A percentile compares a stretch with the other conserved stretches of the same genome.
Evolutionary conservation across 2,329 filamentous ascomycete genomes (phyloP).

Genomic region (Myriosclerotinia curreyana): DNA sequence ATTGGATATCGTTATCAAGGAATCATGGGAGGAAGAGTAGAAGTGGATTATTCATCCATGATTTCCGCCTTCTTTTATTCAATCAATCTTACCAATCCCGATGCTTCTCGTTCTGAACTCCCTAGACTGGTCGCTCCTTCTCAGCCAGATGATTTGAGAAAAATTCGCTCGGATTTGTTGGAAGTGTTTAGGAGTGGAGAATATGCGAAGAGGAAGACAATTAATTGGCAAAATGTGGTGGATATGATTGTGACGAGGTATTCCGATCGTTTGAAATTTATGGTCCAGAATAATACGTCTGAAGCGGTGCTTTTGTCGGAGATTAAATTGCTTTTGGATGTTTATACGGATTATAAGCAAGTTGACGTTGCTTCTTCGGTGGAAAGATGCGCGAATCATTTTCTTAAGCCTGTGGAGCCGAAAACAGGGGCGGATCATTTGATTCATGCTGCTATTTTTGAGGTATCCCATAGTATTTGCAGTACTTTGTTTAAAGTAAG

Average conservation of each 20-base stretch:
- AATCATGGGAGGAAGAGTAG: constrained; percentile 41
- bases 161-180: constrained; percentile 46
- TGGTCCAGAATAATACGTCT: constrained; percentile 23
- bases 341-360: constrained; percentile 46
- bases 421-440: constrained; percentile 46
- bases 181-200: constrained; percentile 40
- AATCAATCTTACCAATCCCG: constrained; percentile 36
- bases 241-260: constrained; percentile 67
- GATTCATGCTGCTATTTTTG: constrained; percentile 45
- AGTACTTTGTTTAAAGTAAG: constrained; percentile 33
- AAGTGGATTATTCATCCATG: constrained; percentile 37
- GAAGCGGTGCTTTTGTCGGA: constrained; percentile 40
- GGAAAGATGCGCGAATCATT: constrained; percentile 49
- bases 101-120: constrained; percentile 26
- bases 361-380: constrained; percentile 43
- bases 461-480: constrained; percentile 45
- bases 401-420: constrained; percentile 39
- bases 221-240: constrained; percentile 60
- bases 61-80: constrained; percentile 36
- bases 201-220: constrained; percentile 23
- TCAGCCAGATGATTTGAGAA: constrained; percentile 34
- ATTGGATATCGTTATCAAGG: constrained; percentile 45
- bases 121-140: constrained; percentile 28
- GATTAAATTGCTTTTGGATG: constrained; percentile 43
- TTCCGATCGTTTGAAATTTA: constrained; percentile 48